Conservation (phyloP, 257 asterid genomes). For the Gynochthodes officinalis region DNA sequence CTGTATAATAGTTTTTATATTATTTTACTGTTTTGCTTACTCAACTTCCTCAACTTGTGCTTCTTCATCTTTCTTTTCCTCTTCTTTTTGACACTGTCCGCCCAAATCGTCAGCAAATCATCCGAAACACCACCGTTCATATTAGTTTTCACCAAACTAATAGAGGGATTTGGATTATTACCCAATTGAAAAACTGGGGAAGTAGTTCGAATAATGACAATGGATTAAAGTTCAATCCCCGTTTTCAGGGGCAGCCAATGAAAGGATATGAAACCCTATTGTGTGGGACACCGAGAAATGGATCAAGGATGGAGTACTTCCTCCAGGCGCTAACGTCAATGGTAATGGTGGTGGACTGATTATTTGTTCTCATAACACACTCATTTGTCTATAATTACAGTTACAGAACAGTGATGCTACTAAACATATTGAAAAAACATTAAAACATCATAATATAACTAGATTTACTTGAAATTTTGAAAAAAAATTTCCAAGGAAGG, state of each 20-base stretch:
- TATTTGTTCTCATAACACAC: too few relatives aligned
- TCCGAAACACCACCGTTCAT: constrained; percentile 25
- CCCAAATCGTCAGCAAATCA: constrained; percentile 49
- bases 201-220: constrained; percentile 20
- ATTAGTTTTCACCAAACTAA: constrained; percentile 24
- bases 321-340: constrained; percentile 19
- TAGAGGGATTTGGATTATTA: constrained; percentile 38
- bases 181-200: constrained; percentile 55
- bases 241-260: constrained; percentile 8
- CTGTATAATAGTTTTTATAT: too few relatives aligned
- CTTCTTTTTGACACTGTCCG: constrained; percentile 90
- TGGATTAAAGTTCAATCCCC: constrained; percentile 21
- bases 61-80: constrained; percentile 87
- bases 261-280: constrained; percentile 20
- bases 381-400: too few relatives aligned
- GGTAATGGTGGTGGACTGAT: constrained; percentile 16
- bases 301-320: constrained; percentile 11
- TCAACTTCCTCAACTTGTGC: constrained; percentile 81
- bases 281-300: constrained; percentile 15
- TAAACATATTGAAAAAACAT: too few relatives aligned
- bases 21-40: constrained; percentile 65
- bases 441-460: too few relatives aligned
- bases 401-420: too few relatives aligned
- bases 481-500: too few relatives aligned
- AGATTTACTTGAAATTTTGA: too few relatives aligned